Evolutionary conservation across 305 asterid species (phyloP), one percentile per base, ranked within the genome.

Genomic region (Rubia tinctorum): DNA sequence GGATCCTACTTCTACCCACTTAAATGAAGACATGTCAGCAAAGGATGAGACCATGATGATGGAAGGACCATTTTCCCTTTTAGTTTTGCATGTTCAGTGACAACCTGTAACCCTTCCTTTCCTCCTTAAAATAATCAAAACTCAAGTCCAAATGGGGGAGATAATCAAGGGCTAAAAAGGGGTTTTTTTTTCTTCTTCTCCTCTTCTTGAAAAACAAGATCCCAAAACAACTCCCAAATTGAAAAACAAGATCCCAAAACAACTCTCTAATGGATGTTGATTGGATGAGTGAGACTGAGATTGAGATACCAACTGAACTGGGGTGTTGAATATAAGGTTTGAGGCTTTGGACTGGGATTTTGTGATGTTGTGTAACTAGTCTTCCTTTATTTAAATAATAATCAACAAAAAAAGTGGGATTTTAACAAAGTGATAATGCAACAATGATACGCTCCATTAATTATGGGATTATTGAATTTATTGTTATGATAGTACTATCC

Each of bases 11-110:
- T 66, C 71, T 43, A 71, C 49, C 78, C 82, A 74, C 73, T 82
- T 70, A 63, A 59, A 67, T 71, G 75, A 71, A 63, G 72, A 74
- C 86, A 77, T 49, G 47, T 73, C 70, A 78, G 79, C 82, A 65
- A 60, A 20, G 69, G 76, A 72, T 75, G 27, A 62, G 73, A 78
- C 70, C 66, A 55, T 43, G 63, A 76, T 76, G 42, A 61, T 55
- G 66, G 37, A 18, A 76, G 80, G 82, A 73, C 82, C 85, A 55
- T 61, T 75, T 71, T 79, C 64, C 17, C 23, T 66, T 65, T 49
- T 9, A 0, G 59, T 55, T 71, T 39, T 13, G n/a, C 69, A 25
- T 56, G 44, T 17, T 22, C 47, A 49, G 61, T 62, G 63, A 64
- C 47, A 73, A 64, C 49, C 56, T 55, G 71, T 23, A 61, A 23